Conservation (phyloP, 1,284 basidiomycete genomes). For the Pyrrhoderma lamaoense region DNA sequence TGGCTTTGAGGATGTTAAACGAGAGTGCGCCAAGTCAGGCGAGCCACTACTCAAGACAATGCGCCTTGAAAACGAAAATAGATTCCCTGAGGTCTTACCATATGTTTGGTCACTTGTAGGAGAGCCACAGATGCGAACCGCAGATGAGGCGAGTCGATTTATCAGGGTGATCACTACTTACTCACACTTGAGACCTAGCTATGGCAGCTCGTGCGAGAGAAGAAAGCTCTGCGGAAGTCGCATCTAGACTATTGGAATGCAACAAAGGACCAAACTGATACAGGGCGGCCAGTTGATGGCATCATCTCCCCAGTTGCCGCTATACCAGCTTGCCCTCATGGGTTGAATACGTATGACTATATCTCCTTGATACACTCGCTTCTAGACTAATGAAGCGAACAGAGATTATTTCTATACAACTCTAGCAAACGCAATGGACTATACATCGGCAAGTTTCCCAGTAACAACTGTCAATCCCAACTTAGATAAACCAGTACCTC, state of each 20-base stretch:
- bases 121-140: conserved; percentile 27
- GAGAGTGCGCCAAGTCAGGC: conserved; percentile 33
- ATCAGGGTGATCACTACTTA: neutral
- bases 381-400: neutral
- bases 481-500: conserved; percentile 19
- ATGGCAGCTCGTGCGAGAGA: conserved; percentile 30
- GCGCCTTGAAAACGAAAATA: conserved; percentile 29
- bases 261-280: conserved; percentile 26
- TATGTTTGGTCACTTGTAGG: conserved; percentile 32
- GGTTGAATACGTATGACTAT: conserved; percentile 13
- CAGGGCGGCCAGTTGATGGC: conserved; percentile 32
- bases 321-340: conserved; percentile 23
- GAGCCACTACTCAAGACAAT: conserved; percentile 38
- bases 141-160: conserved; percentile 28
- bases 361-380: neutral
- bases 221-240: conserved; percentile 24
- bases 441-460: conserved; percentile 34
- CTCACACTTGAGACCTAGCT: conserved; percentile 17
- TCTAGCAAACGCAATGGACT: conserved; percentile 36
- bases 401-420: conserved; percentile 27
- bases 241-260: conserved; percentile 33
- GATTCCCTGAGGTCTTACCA: conserved; percentile 26
- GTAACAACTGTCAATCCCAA: conserved; percentile 28
- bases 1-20: conserved; percentile 35
- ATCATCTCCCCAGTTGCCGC: conserved; percentile 27